Conservation (phyloP, 1,139 yeast genomes). For the Trichomonascaceae sp. region DNA sequence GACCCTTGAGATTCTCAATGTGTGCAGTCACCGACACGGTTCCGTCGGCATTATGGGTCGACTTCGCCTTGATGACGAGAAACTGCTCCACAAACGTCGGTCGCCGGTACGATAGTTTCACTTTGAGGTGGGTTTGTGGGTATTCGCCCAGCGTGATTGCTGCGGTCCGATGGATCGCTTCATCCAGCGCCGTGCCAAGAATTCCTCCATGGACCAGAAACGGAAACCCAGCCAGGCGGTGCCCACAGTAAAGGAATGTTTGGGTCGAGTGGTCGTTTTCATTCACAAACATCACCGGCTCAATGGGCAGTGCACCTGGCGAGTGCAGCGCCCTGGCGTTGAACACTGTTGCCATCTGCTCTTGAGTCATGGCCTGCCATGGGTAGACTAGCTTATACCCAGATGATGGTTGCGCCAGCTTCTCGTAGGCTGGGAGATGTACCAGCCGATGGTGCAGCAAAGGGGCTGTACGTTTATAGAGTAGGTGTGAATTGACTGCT, state of each 20-base stretch:
- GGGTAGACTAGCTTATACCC: constrained; percentile 36
- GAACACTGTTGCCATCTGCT: constrained; percentile 21
- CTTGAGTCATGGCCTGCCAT: constrained; percentile 39
- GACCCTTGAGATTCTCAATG: constrained; percentile 29
- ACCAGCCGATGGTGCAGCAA: constrained; percentile 28
- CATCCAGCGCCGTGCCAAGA: constrained; percentile 70
- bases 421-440: constrained; percentile 39
- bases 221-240: constrained; percentile 75
- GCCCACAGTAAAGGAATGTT: constrained; percentile 66
- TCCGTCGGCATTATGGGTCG: constrained; percentile 25
- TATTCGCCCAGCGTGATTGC: constrained; percentile 25
- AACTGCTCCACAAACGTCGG: constrained; percentile 80
- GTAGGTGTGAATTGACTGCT: background rate
- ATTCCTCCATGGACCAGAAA: constrained; percentile 85
- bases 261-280: constrained; percentile 40
- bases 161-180: constrained; percentile 50
- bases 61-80: constrained; percentile 45
- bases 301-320: constrained; percentile 70
- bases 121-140: constrained; percentile 22
- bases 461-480: background rate
- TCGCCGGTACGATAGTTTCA: constrained; percentile 46
- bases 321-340: constrained; percentile 30
- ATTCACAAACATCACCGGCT: constrained; percentile 60
- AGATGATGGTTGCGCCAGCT: constrained; percentile 29
- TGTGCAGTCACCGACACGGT: constrained; percentile 30